phyloP scores from a whole-genome alignment of 2,329 filamentous ascomycete genomes.

The Stagonosporopsis rhizophila region DNA sequence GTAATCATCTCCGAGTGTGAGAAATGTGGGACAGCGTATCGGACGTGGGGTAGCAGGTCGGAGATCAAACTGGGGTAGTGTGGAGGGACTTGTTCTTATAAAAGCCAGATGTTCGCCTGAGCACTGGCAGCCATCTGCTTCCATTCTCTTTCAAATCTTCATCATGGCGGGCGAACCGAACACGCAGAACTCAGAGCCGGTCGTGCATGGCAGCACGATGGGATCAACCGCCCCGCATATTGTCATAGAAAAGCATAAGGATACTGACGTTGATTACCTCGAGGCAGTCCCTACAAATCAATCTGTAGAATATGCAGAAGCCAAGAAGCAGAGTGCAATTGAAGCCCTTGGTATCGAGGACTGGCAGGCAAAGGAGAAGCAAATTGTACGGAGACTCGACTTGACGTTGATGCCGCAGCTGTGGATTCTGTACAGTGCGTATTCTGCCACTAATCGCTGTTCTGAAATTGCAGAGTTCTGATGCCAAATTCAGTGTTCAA shows the following conservation, averaged over 20 bases:
- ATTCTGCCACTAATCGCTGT: background rate
- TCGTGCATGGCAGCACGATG: constrained; percentile 1
- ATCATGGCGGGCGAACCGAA: constrained; percentile 1
- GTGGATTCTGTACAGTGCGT: constrained; percentile 22
- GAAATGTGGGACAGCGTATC: constrained; percentile 4
- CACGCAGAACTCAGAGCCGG: background rate
- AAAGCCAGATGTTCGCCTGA: background rate
- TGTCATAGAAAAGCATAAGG: background rate
- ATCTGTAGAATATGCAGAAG: background rate
- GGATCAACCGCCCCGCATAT: background rate
- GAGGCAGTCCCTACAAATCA: background rate
- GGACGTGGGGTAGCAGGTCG: constrained; percentile 1
- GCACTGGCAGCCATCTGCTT: background rate
- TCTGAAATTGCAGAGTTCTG: background rate
- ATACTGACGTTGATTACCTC: background rate
- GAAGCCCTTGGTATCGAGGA: constrained; percentile 21
- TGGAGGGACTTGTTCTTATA: constrained; percentile 1
- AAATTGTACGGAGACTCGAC: constrained; percentile 14
- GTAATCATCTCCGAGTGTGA: background rate
- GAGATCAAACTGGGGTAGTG: constrained; percentile 11
- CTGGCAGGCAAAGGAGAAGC: constrained; percentile 19
- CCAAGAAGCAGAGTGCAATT: background rate
- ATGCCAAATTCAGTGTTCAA: background rate
- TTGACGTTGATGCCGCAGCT: constrained; percentile 21
- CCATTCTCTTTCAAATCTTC: background rate